A percentile compares a stretch with the other conserved stretches of the same genome.
phyloP scores from a whole-genome alignment of 805 yeast species.

The Lachancea sp. region DNA sequence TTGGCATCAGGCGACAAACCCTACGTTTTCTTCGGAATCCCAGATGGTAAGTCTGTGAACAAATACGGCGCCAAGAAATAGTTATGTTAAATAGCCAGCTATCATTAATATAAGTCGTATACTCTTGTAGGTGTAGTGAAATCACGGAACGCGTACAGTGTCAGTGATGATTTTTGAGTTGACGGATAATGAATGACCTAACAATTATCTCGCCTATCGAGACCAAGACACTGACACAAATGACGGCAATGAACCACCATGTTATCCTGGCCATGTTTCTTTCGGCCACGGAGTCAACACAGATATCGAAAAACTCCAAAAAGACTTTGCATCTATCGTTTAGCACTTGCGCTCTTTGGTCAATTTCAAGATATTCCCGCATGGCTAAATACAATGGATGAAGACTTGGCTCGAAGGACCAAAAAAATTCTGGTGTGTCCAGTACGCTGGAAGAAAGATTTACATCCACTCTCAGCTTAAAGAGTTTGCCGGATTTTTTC shows the following conservation, averaged over 20 bases:
- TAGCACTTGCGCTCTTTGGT: constrained; percentile 86
- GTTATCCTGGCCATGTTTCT: constrained; percentile 87
- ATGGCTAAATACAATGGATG: constrained; percentile 88
- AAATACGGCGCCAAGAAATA: constrained; percentile 65
- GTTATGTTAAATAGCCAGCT: constrained; percentile 2
- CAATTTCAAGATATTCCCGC: constrained; percentile 88
- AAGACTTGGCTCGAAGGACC: constrained; percentile 93
- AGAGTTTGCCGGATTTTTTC: constrained; percentile 83
- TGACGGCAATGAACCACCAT: constrained; percentile 78
- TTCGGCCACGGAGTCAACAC: constrained; percentile 92
- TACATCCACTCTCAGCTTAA: constrained; percentile 88
- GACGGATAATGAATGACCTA: constrained; percentile 45
- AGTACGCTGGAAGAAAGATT: constrained; percentile 83
- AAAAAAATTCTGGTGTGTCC: constrained; percentile 93
- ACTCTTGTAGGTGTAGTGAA: background rate
- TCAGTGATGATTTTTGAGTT: constrained; percentile 7
- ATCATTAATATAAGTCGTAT: background rate
- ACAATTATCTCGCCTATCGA: constrained; percentile 64
- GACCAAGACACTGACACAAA: constrained; percentile 70
- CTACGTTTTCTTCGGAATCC: constrained; percentile 83
- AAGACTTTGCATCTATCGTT: constrained; percentile 93
- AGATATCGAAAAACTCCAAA: constrained; percentile 84
- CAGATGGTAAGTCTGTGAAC: constrained; percentile 86
- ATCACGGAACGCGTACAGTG: background rate
- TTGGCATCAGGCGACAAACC: constrained; percentile 49